A percentile compares a stretch with the other conserved stretches of the same genome.
Evolutionary conservation across 108 stramenopile species (phyloP).

Genomic region (Cyclostephanos tholiformis): DNA sequence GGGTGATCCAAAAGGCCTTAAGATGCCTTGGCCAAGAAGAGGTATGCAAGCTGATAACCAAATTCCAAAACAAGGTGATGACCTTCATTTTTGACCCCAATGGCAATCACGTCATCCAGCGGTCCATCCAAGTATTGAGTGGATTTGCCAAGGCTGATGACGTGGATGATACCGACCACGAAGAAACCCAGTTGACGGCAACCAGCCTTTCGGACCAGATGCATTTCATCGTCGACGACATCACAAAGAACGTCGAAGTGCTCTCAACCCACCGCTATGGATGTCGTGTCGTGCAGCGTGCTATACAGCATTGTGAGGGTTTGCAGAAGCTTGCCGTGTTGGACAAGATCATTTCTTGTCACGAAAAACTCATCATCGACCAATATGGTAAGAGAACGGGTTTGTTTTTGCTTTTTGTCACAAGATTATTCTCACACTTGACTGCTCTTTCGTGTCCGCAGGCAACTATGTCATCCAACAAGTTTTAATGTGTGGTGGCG

Average conservation of each 20-base stretch:
- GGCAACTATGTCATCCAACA: slow-evolving; percentile 93
- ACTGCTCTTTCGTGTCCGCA: background rate
- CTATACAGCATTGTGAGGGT: slow-evolving; percentile 87
- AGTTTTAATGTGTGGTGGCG: slow-evolving; percentile 76
- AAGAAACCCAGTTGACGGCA: slow-evolving; percentile 33
- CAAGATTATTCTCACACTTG: background rate
- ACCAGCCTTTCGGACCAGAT: slow-evolving; percentile 68
- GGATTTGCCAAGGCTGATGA: slow-evolving; percentile 45
- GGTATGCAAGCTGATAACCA: slow-evolving; percentile 67
- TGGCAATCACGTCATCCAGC: slow-evolving; percentile 97
- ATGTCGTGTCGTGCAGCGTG: slow-evolving; percentile 93
- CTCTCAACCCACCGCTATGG: slow-evolving; percentile 93
- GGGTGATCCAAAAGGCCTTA: slow-evolving; percentile 93
- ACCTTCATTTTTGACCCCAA: slow-evolving; percentile 93
- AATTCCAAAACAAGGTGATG: slow-evolving; percentile 85
- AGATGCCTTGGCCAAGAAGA: slow-evolving; percentile 68
- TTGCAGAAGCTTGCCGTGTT: slow-evolving; percentile 64
- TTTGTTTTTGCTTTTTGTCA: background rate
- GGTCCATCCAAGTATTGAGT: slow-evolving; percentile 86
- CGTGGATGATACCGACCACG: slow-evolving; percentile 9
- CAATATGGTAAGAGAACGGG: slow-evolving; percentile 52
- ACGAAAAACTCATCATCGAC: slow-evolving; percentile 68
- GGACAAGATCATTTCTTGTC: slow-evolving; percentile 58
- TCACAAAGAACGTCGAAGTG: slow-evolving; percentile 73
- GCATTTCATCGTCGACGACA: slow-evolving; percentile 91